A percentile compares a stretch with the other conserved stretches of the same genome.
These are phyloP conservation scores for Verticillium albo-atrum DNA, from an alignment of 2,329 filamentous ascomycete genomes.

Conservation along the genomic window DNA sequence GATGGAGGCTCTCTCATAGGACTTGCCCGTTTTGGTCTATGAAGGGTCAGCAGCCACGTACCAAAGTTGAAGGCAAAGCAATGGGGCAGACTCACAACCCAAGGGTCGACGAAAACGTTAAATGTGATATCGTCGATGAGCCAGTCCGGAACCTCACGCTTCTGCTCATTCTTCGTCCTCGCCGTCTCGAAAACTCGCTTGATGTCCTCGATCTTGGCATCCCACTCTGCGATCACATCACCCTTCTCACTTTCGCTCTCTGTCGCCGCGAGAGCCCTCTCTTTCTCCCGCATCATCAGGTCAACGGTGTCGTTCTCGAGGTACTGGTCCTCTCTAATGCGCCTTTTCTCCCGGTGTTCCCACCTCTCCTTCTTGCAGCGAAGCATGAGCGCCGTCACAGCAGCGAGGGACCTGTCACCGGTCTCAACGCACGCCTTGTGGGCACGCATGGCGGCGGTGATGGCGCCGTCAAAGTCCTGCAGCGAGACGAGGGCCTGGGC, in stretches of 20 bases:
- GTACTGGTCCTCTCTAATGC: constrained; percentile 49
- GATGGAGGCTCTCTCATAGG: constrained; percentile 83
- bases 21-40: constrained; percentile 79
- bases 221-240: constrained; percentile 43
- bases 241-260: constrained; percentile 42
- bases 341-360: constrained; percentile 65
- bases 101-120: constrained; percentile 68
- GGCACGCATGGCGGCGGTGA: constrained; percentile 64
- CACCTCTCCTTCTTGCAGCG: constrained; percentile 82
- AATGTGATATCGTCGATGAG: constrained; percentile 74
- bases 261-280: constrained; percentile 31
- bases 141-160: constrained; percentile 67
- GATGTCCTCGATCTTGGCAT: constrained; percentile 39
- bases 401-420: constrained; percentile 62
- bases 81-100: constrained; percentile 37
- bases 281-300: constrained; percentile 42
- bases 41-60: not conserved
- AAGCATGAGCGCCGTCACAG: constrained; percentile 70
- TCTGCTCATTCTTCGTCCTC: constrained; percentile 35
- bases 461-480: constrained; percentile 66
- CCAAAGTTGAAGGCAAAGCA: not conserved
- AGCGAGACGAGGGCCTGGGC: constrained; percentile 79
- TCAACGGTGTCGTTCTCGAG: constrained; percentile 58
- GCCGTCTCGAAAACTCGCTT: constrained; percentile 48
- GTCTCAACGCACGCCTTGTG: constrained; percentile 64